phyloP scores from a whole-genome alignment of 148 eudicot genomes.

The Polygonum maritimum region DNA sequence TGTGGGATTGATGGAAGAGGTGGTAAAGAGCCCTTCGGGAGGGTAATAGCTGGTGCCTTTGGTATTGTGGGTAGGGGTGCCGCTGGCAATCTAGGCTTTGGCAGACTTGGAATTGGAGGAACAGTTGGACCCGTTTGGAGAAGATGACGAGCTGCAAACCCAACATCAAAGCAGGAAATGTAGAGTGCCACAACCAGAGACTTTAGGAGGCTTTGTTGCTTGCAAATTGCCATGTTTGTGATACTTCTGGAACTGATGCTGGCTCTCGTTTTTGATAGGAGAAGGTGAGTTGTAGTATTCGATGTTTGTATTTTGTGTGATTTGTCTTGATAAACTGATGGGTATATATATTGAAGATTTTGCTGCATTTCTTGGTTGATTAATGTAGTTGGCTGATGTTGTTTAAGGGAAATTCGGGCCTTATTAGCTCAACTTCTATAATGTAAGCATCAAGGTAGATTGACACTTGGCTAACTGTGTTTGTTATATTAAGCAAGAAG shows the following conservation, averaged over 20 bases:
- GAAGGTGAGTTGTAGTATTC: background rate
- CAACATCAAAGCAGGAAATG: conserved; percentile 16
- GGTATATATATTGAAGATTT: background rate
- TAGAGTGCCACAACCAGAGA: conserved; percentile 14
- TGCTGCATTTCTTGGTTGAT: background rate
- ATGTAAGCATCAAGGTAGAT: background rate
- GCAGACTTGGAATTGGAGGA: conserved; percentile 18
- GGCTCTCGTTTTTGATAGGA: background rate
- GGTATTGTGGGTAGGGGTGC: background rate
- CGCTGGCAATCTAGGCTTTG: conserved; percentile 16
- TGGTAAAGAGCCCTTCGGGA: background rate
- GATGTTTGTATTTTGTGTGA: background rate
- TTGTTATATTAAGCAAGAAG: too few species aligned
- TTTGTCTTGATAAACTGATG: background rate
- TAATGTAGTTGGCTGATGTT: background rate
- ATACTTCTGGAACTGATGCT: background rate
- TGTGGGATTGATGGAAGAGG: background rate
- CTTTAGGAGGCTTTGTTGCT: conserved; percentile 4
- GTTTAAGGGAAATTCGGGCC: background rate
- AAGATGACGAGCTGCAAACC: conserved; percentile 20
- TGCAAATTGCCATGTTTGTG: background rate
- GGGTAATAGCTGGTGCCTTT: background rate
- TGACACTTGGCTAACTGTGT: background rate
- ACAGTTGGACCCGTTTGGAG: conserved; percentile 22
- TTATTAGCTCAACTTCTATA: background rate